Evolutionary conservation across 2,329 filamentous ascomycete species (phyloP).

Genomic region (Pseudovirgaria hyperparasitica): DNA sequence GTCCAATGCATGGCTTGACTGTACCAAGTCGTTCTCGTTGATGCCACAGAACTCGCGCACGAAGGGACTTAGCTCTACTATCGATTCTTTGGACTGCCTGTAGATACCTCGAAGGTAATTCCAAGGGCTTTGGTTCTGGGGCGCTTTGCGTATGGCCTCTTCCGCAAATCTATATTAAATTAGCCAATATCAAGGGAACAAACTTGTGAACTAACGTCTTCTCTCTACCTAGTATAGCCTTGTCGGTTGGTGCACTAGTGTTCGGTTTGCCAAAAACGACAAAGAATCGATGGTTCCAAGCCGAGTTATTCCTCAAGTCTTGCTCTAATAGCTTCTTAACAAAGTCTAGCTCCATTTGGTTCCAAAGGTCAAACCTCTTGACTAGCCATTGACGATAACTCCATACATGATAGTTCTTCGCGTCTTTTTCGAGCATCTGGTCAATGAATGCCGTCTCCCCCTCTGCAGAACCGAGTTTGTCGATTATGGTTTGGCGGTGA

Average conservation of each 20-base stretch:
- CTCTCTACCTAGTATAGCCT: constrained; percentile 59
- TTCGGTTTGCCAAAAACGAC: constrained; percentile 57
- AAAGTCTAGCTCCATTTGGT: constrained; percentile 51
- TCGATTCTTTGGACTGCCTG: constrained; percentile 45
- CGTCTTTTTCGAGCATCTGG: constrained; percentile 70
- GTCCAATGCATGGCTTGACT: constrained; percentile 54
- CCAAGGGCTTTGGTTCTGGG: constrained; percentile 92
- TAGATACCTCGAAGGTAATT: constrained; percentile 76
- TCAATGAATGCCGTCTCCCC: constrained; percentile 66
- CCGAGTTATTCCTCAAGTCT: constrained; percentile 91
- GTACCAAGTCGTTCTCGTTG: constrained; percentile 38
- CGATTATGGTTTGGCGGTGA: constrained; percentile 46
- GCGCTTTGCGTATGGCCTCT: constrained; percentile 61
- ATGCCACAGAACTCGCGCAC: constrained; percentile 40
- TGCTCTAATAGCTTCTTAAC: constrained; percentile 60
- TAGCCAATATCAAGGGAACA: constrained; percentile 8
- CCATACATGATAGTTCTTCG: constrained; percentile 99
- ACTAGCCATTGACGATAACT: constrained; percentile 77
- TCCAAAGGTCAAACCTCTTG: constrained; percentile 46
- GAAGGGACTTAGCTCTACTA: constrained; percentile 40
- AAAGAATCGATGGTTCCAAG: constrained; percentile 96
- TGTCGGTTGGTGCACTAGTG: constrained; percentile 26
- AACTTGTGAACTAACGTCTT: constrained; percentile 40
- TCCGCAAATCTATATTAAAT: constrained; percentile 39
- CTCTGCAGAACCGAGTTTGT: constrained; percentile 43